Evolutionary conservation across 2,329 filamentous ascomycete genomes (phyloP).

Genomic region (Bipolaris gigantea): DNA sequence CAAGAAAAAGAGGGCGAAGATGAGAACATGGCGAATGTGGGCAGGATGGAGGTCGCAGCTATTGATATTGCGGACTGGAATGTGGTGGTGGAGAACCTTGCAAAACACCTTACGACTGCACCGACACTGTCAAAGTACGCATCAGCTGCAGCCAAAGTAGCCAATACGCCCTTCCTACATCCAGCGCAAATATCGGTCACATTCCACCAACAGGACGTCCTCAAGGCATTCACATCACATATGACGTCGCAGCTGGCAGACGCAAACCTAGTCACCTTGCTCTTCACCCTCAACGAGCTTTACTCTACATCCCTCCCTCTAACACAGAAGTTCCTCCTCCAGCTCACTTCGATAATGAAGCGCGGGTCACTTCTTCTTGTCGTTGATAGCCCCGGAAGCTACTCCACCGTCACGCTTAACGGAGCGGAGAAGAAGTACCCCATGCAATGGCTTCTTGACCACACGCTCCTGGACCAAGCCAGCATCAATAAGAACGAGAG

Average conservation of each 20-base stretch:
- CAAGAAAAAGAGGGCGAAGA: background rate
- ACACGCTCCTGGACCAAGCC: constrained; percentile 63
- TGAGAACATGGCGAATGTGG: background rate
- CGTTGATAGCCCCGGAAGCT: constrained; percentile 90
- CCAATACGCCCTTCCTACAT: constrained; percentile 45
- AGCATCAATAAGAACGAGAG: constrained; percentile 15
- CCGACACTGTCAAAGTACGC: constrained; percentile 53
- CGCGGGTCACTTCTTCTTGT: constrained; percentile 73
- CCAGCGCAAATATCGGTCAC: constrained; percentile 37
- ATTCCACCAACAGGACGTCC: constrained; percentile 57
- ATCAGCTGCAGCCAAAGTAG: constrained; percentile 48
- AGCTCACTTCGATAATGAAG: constrained; percentile 62
- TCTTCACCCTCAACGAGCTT: constrained; percentile 96
- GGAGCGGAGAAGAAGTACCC: constrained; percentile 70
- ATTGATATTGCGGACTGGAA: constrained; percentile 84
- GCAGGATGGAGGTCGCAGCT: constrained; percentile 57
- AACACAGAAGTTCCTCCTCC: constrained; percentile 75
- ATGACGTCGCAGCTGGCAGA: constrained; percentile 38
- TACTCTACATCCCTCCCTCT: constrained; percentile 75
- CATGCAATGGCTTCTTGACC: constrained; percentile 90
- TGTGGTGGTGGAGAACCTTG: constrained; percentile 61
- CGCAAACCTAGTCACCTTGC: constrained; percentile 68
- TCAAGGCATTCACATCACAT: constrained; percentile 46
- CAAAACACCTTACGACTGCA: constrained; percentile 57
- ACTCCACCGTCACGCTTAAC: constrained; percentile 74